Conservation (phyloP, 192 early-diverging fungal species). For the Irineochytrium annulatum region DNA sequence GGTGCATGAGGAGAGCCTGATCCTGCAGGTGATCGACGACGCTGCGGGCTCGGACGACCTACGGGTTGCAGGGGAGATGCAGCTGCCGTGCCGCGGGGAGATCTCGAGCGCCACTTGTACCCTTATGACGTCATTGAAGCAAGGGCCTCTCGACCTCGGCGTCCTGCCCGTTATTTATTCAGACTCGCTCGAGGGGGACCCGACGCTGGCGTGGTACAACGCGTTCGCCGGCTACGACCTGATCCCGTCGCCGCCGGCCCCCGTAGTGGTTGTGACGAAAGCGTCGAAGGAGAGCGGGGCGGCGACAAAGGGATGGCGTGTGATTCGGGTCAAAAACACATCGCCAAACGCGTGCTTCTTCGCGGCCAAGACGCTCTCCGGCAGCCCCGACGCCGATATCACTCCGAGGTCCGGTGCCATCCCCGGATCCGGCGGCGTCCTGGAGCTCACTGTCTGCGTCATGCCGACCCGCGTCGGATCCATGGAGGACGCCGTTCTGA, state of each 20-base stretch:
- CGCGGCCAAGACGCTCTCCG: slow-evolving; percentile 18
- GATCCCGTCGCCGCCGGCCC: not conserved
- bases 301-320: not conserved
- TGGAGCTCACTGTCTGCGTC: slow-evolving; percentile 28
- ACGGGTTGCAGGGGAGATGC: slow-evolving; percentile 11
- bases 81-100: slow-evolving; percentile 32
- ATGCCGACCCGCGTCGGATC: slow-evolving; percentile 23
- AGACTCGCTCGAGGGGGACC: not conserved
- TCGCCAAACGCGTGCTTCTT: slow-evolving; percentile 29
- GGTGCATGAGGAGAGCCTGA: slow-evolving; percentile 19
- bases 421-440: slow-evolving; percentile 10
- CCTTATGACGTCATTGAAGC: slow-evolving; percentile 33
- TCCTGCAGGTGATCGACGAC: slow-evolving; percentile 29
- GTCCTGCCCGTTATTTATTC: slow-evolving; percentile 24
- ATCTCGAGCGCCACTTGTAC: slow-evolving; percentile 29
- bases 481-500: slow-evolving; percentile 34
- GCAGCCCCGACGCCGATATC: slow-evolving; percentile 18
- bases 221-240: not conserved
- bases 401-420: slow-evolving; percentile 26
- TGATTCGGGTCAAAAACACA: slow-evolving; percentile 43
- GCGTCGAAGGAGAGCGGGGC: not conserved
- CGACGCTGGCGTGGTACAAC: not conserved
- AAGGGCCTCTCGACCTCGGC: slow-evolving; percentile 44
- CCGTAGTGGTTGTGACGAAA: not conserved
- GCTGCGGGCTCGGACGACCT: not conserved